Percentiles rank a stretch among this genome's conserved stretches.
These are phyloP conservation scores for Hygrophoropsis aurantiaca DNA, from an alignment of 768 basidiomycete species.

Conservation along the genomic window DNA sequence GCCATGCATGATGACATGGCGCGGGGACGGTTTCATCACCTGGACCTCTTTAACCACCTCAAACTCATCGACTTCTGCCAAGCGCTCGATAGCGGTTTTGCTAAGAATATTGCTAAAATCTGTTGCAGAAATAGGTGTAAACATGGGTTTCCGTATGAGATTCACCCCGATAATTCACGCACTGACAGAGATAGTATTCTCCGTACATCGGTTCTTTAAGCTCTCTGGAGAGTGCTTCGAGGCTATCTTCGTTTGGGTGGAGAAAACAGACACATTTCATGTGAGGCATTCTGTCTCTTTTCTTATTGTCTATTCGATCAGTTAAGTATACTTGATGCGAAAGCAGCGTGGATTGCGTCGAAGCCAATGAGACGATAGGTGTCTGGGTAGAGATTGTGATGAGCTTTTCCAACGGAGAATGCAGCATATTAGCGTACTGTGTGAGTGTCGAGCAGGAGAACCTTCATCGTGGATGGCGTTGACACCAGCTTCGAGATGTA, in stretches of 20 bases:
- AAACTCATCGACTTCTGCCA: constrained; percentile 93
- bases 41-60: constrained; percentile 97
- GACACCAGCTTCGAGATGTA: constrained; percentile 90
- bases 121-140: constrained; percentile 31
- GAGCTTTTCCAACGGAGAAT: background rate
- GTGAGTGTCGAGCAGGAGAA: constrained; percentile 89
- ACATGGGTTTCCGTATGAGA: constrained; percentile 17
- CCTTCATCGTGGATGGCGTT: constrained; percentile 89
- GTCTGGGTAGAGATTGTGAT: constrained; percentile 52
- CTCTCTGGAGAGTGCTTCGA: constrained; percentile 82
- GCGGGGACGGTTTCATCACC: constrained; percentile 43
- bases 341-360: constrained; percentile 90
- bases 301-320: constrained; percentile 93
- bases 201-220: constrained; percentile 91
- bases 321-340: constrained; percentile 98
- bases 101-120: constrained; percentile 95
- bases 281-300: constrained; percentile 89
- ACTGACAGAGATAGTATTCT: constrained; percentile 99
- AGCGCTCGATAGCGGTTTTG: constrained; percentile 86
- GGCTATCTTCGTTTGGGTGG: constrained; percentile 76
- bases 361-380: constrained; percentile 91
- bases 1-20: background rate
- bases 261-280: constrained; percentile 98
- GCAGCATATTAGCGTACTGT: constrained; percentile 58
- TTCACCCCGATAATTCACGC: constrained; percentile 52